These are phyloP conservation scores for Lachnellula suecica DNA, from an alignment of 2,329 filamentous ascomycete genomes.

Conservation along the genomic window DNA sequence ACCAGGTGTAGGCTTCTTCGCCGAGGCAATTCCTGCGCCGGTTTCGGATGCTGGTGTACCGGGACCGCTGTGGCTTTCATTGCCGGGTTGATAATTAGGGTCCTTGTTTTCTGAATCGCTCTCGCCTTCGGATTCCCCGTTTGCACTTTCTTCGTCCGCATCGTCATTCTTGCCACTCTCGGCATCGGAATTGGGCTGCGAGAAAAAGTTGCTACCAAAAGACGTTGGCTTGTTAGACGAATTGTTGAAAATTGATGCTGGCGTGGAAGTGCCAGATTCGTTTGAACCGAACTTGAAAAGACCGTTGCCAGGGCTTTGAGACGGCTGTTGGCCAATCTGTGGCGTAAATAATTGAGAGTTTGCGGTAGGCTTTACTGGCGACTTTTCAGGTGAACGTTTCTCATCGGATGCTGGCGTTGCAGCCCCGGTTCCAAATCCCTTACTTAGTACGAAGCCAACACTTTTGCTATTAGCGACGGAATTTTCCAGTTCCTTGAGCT, in stretches of 20 bases:
- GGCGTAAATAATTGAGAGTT: constrained; percentile 2
- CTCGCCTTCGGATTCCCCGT: constrained; percentile 43
- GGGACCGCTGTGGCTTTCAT: constrained; percentile 18
- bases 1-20: constrained; percentile 21
- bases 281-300: constrained; percentile 26
- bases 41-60: constrained; percentile 25
- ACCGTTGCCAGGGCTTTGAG: constrained; percentile 33
- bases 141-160: constrained; percentile 42
- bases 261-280: constrained; percentile 27
- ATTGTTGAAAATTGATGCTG: constrained; percentile 22
- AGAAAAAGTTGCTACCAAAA: constrained; percentile 53
- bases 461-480: constrained; percentile 17
- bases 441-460: constrained; percentile 16
- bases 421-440: constrained; percentile 16
- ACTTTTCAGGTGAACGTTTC: constrained; percentile 2
- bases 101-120: constrained; percentile 36
- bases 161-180: constrained; percentile 45
- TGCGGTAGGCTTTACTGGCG: neutral
- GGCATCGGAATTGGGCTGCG: constrained; percentile 46
- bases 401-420: neutral
- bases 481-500: constrained; percentile 21
- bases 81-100: constrained; percentile 21
- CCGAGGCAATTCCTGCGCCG: constrained; percentile 26
- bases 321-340: constrained; percentile 35
- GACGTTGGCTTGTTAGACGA: constrained; percentile 18